phyloP scores from a whole-genome alignment of 371 early-diverging fungal genomes.

The Mucor irregularis region DNA sequence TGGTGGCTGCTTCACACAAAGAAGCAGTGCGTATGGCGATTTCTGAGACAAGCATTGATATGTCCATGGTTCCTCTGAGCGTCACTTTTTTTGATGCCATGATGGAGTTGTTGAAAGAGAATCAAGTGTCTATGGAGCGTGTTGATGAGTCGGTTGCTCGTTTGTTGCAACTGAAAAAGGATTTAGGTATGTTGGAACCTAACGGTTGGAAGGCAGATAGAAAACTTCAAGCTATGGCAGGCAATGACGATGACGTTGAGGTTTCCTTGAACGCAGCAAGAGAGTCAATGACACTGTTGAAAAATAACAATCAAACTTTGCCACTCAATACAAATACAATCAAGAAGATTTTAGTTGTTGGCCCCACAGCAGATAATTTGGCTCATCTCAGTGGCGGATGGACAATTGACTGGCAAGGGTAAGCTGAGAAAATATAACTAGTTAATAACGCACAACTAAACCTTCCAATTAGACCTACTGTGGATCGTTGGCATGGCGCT shows the following conservation, averaged over 20 bases:
- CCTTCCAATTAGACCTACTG: conserved; percentile 20
- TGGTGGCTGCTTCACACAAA: conserved; percentile 44
- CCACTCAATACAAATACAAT: conserved; percentile 35
- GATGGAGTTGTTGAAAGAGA: conserved; percentile 36
- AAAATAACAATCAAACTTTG: conserved; percentile 49
- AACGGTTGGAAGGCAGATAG: conserved; percentile 42
- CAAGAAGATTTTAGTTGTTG: conserved; percentile 46
- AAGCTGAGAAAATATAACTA: too few species aligned
- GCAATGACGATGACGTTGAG: conserved; percentile 41
- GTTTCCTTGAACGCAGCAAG: conserved; percentile 52
- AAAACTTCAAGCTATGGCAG: conserved; percentile 31
- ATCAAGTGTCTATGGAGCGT: conserved; percentile 31
- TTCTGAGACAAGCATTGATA: conserved; percentile 58
- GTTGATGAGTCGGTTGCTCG: conserved; percentile 57
- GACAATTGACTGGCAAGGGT: conserved; percentile 63
- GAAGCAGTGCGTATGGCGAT: conserved; percentile 54
- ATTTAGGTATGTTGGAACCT: conserved; percentile 59
- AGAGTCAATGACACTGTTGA: conserved; percentile 61
- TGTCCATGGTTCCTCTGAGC: conserved; percentile 67
- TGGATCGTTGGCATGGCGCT: conserved; percentile 42
- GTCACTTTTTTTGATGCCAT: conserved; percentile 47
- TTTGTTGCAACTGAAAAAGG: conserved; percentile 57
- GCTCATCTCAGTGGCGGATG: conserved; percentile 57
- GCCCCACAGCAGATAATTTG: conserved; percentile 49
- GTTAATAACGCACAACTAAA: too few species aligned